These are phyloP conservation scores for Fennellomyces sp. DNA, from an alignment of 371 early-diverging fungal genomes.

Conservation along the genomic window DNA sequence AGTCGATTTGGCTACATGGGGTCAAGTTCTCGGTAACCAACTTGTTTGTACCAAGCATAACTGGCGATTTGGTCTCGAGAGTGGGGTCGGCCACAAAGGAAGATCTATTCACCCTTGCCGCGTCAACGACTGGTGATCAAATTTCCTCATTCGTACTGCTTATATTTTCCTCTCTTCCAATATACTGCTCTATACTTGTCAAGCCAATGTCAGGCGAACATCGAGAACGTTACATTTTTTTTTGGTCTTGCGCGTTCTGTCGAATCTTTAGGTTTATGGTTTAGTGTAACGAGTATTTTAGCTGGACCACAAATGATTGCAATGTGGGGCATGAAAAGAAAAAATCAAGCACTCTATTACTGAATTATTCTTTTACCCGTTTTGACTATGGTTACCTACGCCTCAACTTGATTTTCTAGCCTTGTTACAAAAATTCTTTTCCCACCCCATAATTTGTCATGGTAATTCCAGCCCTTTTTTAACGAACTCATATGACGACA, in stretches of 20 bases:
- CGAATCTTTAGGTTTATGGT: not conserved
- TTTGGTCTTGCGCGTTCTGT: not conserved
- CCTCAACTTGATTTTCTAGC: not conserved
- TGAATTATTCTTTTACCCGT: not conserved
- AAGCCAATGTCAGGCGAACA: not conserved
- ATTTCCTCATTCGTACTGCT: too few species aligned
- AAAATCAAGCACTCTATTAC: not conserved
- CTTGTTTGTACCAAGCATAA: constrained; percentile 70
- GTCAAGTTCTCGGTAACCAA: constrained; percentile 60
- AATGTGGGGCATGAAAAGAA: not conserved
- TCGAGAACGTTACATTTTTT: not conserved
- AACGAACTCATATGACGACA: not conserved
- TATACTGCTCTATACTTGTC: constrained; percentile 1
- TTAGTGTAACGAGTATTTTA: not conserved
- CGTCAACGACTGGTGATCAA: constrained; percentile 67
- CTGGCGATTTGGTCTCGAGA: constrained; percentile 63
- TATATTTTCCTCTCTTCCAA: constrained; percentile 1
- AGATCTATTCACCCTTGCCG: constrained; percentile 60
- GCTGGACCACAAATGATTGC: not conserved
- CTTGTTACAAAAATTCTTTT: not conserved
- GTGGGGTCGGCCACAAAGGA: constrained; percentile 48
- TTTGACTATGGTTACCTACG: too few species aligned
- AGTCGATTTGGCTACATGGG: constrained; percentile 68
- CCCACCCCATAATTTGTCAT: not conserved
- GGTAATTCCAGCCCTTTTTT: not conserved